These are phyloP conservation scores for Groenewaldozyma sp. DNA, from an alignment of 1,139 yeast genomes.

Conservation along the genomic window DNA sequence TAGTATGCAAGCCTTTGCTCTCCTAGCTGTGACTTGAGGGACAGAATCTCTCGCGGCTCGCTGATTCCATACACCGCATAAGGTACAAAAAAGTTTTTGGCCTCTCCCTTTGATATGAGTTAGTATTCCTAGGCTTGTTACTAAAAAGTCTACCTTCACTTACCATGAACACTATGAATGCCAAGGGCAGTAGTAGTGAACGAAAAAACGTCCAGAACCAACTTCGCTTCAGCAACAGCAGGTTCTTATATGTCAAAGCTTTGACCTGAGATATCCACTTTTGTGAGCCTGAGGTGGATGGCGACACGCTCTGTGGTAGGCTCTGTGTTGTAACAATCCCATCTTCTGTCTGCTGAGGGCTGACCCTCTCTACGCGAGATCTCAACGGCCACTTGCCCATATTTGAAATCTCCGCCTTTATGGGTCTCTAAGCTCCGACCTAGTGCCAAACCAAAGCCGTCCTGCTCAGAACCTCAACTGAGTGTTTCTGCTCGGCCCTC, in stretches of 20 bases:
- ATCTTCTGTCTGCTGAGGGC: no score
- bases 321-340: no score
- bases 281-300: no score
- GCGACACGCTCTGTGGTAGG: no score
- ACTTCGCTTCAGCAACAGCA: conserved; percentile 21
- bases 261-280: not conserved
- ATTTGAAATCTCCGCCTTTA: no score
- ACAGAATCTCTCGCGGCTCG: conserved; percentile 19
- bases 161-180: conserved; percentile 27
- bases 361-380: no score
- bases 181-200: conserved; percentile 26
- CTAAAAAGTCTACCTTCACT: conserved; percentile 8
- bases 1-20: conserved; percentile 23
- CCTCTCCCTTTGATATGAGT: conserved; percentile 18
- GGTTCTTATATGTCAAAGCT: conserved; percentile 15
- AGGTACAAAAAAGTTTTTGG: conserved; percentile 26
- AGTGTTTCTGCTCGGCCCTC: no score
- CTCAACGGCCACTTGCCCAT: no score
- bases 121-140: not conserved
- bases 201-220: conserved; percentile 27
- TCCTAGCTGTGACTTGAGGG: conserved; percentile 18
- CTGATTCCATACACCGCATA: conserved; percentile 28
- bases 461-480: no score
- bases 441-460: no score
- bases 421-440: no score